These are phyloP conservation scores for Ophiostoma triangulosporum DNA, from an alignment of 2,329 filamentous ascomycete genomes.

Conservation along the genomic window DNA sequence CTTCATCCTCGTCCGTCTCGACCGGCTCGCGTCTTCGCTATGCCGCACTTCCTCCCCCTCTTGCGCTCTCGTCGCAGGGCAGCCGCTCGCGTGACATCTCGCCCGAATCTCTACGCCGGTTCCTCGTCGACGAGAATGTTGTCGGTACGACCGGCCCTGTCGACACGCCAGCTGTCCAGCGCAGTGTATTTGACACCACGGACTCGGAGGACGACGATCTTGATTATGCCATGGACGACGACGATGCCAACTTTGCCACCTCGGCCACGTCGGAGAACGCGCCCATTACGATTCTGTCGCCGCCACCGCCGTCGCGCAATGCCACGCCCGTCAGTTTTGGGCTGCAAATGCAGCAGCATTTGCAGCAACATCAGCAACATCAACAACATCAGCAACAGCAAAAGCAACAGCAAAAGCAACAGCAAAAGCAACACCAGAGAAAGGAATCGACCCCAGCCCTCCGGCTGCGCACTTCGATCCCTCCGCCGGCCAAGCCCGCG, in stretches of 20 bases:
- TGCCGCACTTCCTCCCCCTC: neutral
- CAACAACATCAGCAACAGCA: too few relatives aligned
- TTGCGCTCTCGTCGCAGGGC: neutral
- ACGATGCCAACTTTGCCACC: conserved; percentile 46
- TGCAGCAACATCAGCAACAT: neutral
- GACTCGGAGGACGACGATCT: conserved; percentile 40
- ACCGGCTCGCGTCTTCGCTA: conserved; percentile 3
- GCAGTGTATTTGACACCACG: conserved; percentile 18
- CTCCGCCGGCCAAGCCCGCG: conserved; percentile 8
- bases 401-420: too few relatives aligned
- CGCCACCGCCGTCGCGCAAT: conserved; percentile 30
- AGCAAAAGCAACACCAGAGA: neutral
- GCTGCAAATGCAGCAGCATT: neutral
- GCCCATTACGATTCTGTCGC: conserved; percentile 35
- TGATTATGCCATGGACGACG: conserved; percentile 37
- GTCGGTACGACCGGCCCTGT: neutral
- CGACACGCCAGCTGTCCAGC: neutral
- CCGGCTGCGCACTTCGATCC: neutral
- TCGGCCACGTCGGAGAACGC: conserved; percentile 32
- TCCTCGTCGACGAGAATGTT: conserved; percentile 28
- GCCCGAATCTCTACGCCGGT: conserved; percentile 39
- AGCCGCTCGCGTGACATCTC: conserved; percentile 36
- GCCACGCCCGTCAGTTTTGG: neutral
- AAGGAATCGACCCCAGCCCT: neutral
- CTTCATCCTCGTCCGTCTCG: conserved; percentile 5